Base-by-base conservation (phyloP, 192 early-diverging fungal genomes). In the Backusella sp. region DNA sequence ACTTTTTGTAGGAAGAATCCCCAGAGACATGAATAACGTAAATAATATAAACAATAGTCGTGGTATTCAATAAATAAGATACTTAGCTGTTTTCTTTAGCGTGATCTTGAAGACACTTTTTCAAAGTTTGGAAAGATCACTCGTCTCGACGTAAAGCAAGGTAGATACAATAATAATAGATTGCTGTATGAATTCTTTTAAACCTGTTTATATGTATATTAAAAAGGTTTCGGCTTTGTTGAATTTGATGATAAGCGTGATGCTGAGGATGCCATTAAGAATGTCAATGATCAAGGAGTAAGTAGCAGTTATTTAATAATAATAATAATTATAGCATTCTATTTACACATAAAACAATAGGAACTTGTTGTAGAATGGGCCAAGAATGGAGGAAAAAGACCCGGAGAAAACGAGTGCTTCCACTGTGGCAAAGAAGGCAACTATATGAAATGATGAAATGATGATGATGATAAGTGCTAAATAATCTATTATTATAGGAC, bases 111-210 rank as follows among this genome's bases (percentile, higher is more conserved):
- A 76, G 84, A 78, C 11, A 70, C 49, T 21, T 88, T 88, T 82
- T 78, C 82, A 73, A 86, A 86, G 77, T 88, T 84, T 76, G 87
- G 87, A 72, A 81, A 82, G 70, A 80, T 88, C 68, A 88, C 85
- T 73, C 83, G 87, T 72, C 82, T 88, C n/a, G 87, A 88, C 70
- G 79, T 88, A 35, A 88, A 88, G 78, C 71, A 85, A 80, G 85
- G 87, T 86, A 62, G 56, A 28, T 28, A n/a, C 26, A 81, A 17
- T 7, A 32, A 32, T 32, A 32, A 17, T 12, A 68, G 14, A 28
- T 56, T 56, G 21, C 8, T 62, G 7, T 28, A 62, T 26, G 21
- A 28, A 26, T 62, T 6, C 3, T 28, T 5, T 28, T 59, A 28
- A 26, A 26, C 6, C 56, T 26, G 23, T 14, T 28, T 62, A 28